A percentile compares a stretch with the other conserved stretches of the same genome.
These are phyloP conservation scores for Eucalyptus urophylla DNA, from an alignment of 345 rosid genomes.

Conservation along the genomic window DNA sequence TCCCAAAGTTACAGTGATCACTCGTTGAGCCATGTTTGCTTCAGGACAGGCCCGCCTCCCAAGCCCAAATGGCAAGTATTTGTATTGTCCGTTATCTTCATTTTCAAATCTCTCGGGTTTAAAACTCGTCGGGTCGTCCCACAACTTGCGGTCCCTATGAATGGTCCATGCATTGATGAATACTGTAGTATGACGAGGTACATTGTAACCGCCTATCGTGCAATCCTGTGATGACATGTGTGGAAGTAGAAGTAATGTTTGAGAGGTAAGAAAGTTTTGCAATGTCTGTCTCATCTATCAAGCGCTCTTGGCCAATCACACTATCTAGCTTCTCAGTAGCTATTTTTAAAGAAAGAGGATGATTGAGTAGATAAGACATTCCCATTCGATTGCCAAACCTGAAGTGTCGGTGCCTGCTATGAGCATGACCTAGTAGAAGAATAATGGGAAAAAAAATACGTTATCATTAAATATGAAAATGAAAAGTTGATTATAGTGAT, in stretches of 20 bases:
- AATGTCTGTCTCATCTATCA: slow-evolving; percentile 20
- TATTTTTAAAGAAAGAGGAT: slow-evolving; percentile 12
- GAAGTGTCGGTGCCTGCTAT: slow-evolving; percentile 45
- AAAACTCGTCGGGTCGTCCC: slow-evolving; percentile 30
- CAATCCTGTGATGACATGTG: slow-evolving; percentile 23
- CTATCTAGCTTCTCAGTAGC: slow-evolving; percentile 6
- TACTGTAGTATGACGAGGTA: slow-evolving; percentile 26
- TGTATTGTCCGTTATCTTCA: background rate
- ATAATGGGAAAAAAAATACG: background rate
- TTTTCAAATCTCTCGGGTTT: slow-evolving; percentile 35
- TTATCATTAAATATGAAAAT: too few relatives aligned
- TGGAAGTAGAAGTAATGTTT: slow-evolving; percentile 18
- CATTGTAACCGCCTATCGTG: slow-evolving; percentile 18
- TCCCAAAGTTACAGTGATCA: background rate
- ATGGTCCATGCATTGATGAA: slow-evolving; percentile 44
- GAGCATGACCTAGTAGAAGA: background rate
- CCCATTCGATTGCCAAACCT: slow-evolving; percentile 43
- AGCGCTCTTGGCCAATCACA: background rate
- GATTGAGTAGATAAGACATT: slow-evolving; percentile 29
- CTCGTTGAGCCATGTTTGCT: background rate
- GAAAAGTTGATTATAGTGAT: background rate
- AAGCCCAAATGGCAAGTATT: background rate
- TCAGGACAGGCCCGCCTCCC: background rate
- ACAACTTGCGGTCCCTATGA: slow-evolving; percentile 26
- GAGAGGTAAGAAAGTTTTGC: slow-evolving; percentile 5